Percentiles rank a stretch among this genome's conserved stretches.
Conservation (phyloP, 1,139 yeast species). For the Sugiyamaella paludigena region DNA sequence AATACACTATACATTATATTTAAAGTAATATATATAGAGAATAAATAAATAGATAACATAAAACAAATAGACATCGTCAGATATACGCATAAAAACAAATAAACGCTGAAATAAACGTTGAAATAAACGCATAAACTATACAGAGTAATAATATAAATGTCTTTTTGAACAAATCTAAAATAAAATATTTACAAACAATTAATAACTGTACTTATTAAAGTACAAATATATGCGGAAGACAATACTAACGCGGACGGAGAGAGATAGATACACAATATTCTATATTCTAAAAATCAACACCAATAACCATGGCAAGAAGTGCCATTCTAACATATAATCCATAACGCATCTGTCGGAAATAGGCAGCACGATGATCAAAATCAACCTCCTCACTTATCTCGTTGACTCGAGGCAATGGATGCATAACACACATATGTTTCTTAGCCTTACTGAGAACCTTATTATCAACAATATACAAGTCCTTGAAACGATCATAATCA, state of each 20-base stretch:
- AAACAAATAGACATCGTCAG: neutral
- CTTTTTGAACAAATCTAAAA: neutral
- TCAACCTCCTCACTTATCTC: slow-evolving; percentile 98
- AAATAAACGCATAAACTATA: neutral
- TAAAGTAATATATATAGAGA: slow-evolving; percentile 9
- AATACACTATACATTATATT: slow-evolving; percentile 12
- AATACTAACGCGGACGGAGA: too few relatives aligned
- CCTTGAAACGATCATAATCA: slow-evolving; percentile 86
- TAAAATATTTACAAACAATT: slow-evolving; percentile 4
- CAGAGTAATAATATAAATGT: slow-evolving; percentile 4
- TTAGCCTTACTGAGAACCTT: slow-evolving; percentile 87
- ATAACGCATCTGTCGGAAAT: slow-evolving; percentile 82
- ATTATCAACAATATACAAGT: slow-evolving; percentile 89
- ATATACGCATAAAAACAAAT: neutral
- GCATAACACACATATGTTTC: slow-evolving; percentile 98
- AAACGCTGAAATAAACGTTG: neutral
- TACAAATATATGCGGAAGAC: too few relatives aligned
- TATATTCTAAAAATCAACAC: slow-evolving; percentile 36
- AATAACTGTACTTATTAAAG: neutral
- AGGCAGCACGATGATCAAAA: slow-evolving; percentile 98
- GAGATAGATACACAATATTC: too few relatives aligned
- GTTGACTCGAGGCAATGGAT: slow-evolving; percentile 95
- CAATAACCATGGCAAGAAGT: slow-evolving; percentile 93
- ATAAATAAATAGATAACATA: neutral
- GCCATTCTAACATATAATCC: slow-evolving; percentile 99